Percentiles rank a stretch among this genome's conserved stretches.
Conservation (phyloP, 352 stramenopile genomes). For the Phytophthora citrophthora region DNA sequence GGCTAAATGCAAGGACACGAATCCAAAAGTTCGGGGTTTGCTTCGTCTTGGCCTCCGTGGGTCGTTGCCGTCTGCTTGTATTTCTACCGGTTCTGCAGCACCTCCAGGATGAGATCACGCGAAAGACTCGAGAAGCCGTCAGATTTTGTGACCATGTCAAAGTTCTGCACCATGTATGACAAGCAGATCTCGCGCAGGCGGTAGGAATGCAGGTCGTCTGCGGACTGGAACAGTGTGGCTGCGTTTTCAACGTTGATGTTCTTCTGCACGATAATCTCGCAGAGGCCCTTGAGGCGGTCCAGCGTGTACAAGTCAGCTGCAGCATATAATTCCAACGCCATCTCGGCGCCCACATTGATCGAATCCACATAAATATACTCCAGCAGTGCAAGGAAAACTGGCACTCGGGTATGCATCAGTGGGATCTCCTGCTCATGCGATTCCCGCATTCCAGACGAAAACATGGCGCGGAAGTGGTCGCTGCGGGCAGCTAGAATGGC, state of each 20-base stretch:
- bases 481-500: conserved; percentile 94
- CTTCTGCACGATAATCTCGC: conserved; percentile 91
- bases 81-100: conserved; percentile 84
- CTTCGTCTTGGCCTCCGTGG: conserved; percentile 18
- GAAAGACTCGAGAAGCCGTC: conserved; percentile 88
- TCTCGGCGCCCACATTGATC: conserved; percentile 91
- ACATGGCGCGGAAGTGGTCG: conserved; percentile 95
- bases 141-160: conserved; percentile 92
- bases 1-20: conserved; percentile 31
- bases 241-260: conserved; percentile 90
- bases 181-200: conserved; percentile 91
- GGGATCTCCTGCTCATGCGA: conserved; percentile 87
- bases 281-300: conserved; percentile 92
- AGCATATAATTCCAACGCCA: conserved; percentile 95
- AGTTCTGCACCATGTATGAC: conserved; percentile 90
- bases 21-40: conserved; percentile 22
- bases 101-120: conserved; percentile 89
- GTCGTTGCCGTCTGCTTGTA: conserved; percentile 9
- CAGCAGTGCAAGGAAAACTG: conserved; percentile 94
- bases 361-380: conserved; percentile 98
- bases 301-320: conserved; percentile 95
- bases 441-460: conserved; percentile 95
- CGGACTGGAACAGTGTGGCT: conserved; percentile 82
- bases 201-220: conserved; percentile 84
- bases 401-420: conserved; percentile 89